Evolutionary conservation across 495 filamentous ascomycete genomes (phyloP).

Genomic region (Tuber indicum): DNA sequence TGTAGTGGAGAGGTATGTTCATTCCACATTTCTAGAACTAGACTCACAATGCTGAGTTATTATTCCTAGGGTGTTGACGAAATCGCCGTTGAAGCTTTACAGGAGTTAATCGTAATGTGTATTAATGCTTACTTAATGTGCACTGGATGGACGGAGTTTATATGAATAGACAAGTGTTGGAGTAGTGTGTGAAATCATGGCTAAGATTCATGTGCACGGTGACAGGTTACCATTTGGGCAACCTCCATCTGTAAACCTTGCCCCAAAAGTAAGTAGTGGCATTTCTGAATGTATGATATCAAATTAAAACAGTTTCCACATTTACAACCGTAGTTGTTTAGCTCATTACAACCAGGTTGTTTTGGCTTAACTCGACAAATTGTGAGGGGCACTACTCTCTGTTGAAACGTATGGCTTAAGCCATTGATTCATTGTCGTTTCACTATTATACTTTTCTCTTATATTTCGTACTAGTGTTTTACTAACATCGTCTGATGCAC

Average conservation of each 20-base stretch:
- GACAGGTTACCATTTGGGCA: neutral
- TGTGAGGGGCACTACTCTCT: neutral
- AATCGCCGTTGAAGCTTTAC: no score
- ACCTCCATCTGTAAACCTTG: neutral
- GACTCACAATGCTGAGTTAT: no score
- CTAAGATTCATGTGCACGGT: neutral
- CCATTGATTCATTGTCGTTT: no score
- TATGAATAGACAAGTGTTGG: neutral
- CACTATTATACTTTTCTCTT: no score
- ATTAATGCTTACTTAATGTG: no score
- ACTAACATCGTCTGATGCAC: no score
- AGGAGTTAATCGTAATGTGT: no score
- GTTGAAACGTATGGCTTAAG: no score
- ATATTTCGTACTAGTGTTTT: no score
- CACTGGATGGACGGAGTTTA: no score
- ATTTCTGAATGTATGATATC: neutral
- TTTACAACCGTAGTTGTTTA: neutral
- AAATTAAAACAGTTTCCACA: neutral
- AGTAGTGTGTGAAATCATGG: neutral
- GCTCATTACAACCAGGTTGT: neutral
- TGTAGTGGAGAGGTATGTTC: no score
- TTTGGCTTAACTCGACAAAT: neutral
- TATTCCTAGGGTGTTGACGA: neutral
- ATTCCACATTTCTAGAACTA: no score
- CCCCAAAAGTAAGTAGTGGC: neutral